Percentiles rank a stretch among this genome's conserved stretches.
phyloP scores from a whole-genome alignment of 176 grass and related monocot species.

The Juncus inflexus region DNA sequence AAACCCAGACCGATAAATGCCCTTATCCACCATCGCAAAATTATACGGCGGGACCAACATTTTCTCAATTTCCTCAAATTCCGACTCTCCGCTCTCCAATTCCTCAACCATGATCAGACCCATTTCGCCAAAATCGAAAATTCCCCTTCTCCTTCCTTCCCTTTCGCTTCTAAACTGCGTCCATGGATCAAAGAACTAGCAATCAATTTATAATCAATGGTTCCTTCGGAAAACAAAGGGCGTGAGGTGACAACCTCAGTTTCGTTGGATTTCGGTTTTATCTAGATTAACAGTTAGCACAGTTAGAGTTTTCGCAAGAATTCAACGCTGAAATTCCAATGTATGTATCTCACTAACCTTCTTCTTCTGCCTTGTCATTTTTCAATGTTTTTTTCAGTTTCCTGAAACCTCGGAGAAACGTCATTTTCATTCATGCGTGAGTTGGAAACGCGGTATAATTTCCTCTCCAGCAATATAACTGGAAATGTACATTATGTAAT shows the following conservation, averaged over 20 bases:
- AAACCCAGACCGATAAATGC: slow-evolving; percentile 37
- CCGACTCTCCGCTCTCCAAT: background rate
- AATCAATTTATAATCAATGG: slow-evolving; percentile 1
- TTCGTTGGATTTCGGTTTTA: slow-evolving; percentile 2
- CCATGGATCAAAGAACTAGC: background rate
- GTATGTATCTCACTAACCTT: too few relatives aligned
- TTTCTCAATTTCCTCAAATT: background rate
- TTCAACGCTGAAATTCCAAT: too few relatives aligned
- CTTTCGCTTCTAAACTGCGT: background rate
- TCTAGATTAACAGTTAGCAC: too few relatives aligned
- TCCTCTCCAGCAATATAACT: too few relatives aligned
- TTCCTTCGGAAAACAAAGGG: background rate
- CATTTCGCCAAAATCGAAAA: background rate
- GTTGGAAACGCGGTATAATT: too few relatives aligned
- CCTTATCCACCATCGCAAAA: slow-evolving; percentile 35
- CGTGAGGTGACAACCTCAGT: background rate
- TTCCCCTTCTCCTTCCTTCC: background rate
- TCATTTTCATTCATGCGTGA: too few relatives aligned
- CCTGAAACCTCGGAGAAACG: too few relatives aligned
- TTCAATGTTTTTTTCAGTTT: too few relatives aligned
- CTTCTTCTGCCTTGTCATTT: too few relatives aligned
- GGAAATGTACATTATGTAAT: too few relatives aligned
- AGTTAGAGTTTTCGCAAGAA: too few relatives aligned
- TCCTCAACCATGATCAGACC: slow-evolving; percentile 4
- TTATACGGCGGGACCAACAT: slow-evolving; percentile 26